Percentiles rank a stretch among this genome's conserved stretches.
These are phyloP conservation scores for Tuctoria greenei DNA, from an alignment of 176 grass and related monocot species.

Conservation along the genomic window DNA sequence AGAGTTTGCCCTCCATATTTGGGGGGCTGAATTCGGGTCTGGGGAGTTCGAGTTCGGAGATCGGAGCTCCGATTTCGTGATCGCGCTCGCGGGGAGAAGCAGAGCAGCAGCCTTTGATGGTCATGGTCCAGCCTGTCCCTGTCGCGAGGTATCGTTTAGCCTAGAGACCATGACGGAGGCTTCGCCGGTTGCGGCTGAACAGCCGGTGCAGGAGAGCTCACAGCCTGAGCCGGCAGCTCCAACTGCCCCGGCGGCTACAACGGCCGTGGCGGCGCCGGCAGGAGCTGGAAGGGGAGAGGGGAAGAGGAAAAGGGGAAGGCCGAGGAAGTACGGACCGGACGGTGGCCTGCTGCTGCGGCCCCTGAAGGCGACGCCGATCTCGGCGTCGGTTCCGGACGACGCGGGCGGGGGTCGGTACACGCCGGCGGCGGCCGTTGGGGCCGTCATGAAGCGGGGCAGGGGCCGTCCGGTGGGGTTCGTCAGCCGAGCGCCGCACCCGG, in stretches of 20 bases:
- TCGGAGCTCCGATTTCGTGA: background rate
- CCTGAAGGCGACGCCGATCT: slow-evolving; percentile 87
- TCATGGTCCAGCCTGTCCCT: slow-evolving; percentile 3
- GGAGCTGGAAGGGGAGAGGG: slow-evolving; percentile 24
- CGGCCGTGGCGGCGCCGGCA: background rate
- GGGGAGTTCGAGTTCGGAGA: slow-evolving; percentile 1
- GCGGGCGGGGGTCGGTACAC: slow-evolving; percentile 52
- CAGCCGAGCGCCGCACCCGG: slow-evolving; percentile 49
- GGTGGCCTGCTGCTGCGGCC: slow-evolving; percentile 66
- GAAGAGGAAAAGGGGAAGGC: slow-evolving; percentile 83
- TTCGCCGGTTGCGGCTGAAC: slow-evolving; percentile 15
- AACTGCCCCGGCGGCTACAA: background rate
- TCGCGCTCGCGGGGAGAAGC: background rate
- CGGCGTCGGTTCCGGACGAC: slow-evolving; percentile 72
- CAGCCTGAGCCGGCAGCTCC: slow-evolving; percentile 11
- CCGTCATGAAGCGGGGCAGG: slow-evolving; percentile 78
- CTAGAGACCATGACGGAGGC: slow-evolving; percentile 26
- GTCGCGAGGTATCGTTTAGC: slow-evolving; percentile 17
- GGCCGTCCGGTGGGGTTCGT: slow-evolving; percentile 67
- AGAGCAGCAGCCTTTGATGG: slow-evolving; percentile 25
- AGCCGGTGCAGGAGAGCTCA: slow-evolving; percentile 9
- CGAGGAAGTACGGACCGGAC: slow-evolving; percentile 85
- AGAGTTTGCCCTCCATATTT: background rate
- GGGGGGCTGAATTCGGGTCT: background rate
- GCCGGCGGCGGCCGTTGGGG: slow-evolving; percentile 71